These are phyloP conservation scores for Fusarium pseudonygamai DNA, from an alignment of 2,329 filamentous ascomycete species.

Conservation along the genomic window DNA sequence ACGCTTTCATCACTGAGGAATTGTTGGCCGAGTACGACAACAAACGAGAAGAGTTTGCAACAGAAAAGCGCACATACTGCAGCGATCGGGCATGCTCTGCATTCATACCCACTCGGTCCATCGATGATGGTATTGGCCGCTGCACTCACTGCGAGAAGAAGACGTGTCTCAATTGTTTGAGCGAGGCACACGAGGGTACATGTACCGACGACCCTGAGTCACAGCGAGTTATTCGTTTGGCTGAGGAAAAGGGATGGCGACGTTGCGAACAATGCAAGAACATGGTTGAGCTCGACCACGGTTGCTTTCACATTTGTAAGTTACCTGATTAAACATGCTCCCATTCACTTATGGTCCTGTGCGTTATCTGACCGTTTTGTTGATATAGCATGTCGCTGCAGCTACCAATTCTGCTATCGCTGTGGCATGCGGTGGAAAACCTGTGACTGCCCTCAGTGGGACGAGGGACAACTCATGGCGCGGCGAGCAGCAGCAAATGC, in stretches of 20 bases:
- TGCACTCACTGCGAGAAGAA: neutral
- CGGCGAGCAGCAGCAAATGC: neutral
- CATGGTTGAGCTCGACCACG: accelerated
- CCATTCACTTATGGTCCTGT: neutral
- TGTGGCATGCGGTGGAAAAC: neutral
- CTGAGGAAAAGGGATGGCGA: accelerated
- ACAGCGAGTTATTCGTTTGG: accelerated
- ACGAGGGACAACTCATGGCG: neutral
- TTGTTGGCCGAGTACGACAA: accelerated
- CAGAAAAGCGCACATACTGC: accelerated
- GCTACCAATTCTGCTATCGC: neutral
- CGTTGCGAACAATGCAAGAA: accelerated
- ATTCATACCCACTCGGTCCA: accelerated
- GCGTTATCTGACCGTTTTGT: neutral
- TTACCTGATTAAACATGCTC: no score
- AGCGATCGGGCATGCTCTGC: accelerated
- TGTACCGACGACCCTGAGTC: neutral
- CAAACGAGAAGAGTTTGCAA: accelerated
- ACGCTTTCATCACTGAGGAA: accelerated
- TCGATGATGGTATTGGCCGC: neutral
- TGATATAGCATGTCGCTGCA: neutral
- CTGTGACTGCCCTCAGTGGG: neutral
- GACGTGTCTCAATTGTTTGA: neutral
- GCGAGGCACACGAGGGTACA: neutral
- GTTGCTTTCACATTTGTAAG: neutral